phyloP scores from a whole-genome alignment of 1,284 basidiomycete species.

The Microbotryum violaceum region DNA sequence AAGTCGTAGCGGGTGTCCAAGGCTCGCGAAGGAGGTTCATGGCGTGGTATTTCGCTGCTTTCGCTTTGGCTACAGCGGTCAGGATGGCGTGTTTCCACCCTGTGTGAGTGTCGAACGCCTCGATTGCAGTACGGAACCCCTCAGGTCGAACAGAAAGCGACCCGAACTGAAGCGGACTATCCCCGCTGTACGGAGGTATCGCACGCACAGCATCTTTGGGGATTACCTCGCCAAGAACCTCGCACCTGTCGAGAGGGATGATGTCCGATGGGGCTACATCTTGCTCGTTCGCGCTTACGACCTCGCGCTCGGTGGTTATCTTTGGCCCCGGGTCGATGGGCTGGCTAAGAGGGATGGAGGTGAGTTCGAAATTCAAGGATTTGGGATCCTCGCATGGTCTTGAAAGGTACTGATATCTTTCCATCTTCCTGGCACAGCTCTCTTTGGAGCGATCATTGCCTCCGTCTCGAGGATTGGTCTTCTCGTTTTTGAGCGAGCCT shows the following conservation, averaged over 20 bases:
- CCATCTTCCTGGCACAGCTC: not conserved
- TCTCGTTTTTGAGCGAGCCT: slow-evolving; percentile 28
- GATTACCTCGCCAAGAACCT: slow-evolving; percentile 23
- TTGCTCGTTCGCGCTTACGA: slow-evolving; percentile 23
- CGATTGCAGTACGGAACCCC: not conserved
- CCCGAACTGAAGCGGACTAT: too few relatives aligned
- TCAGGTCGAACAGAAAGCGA: too few relatives aligned
- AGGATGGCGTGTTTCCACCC: not conserved
- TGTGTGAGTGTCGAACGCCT: not conserved
- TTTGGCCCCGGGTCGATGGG: slow-evolving; percentile 23
- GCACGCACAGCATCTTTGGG: slow-evolving; percentile 11
- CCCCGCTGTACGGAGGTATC: too few relatives aligned
- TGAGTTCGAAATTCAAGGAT: not conserved
- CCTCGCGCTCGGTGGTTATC: slow-evolving; percentile 14
- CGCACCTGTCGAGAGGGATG: slow-evolving; percentile 31
- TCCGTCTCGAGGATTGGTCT: slow-evolving; percentile 20
- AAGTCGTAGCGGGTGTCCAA: not conserved
- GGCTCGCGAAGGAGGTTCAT: not conserved
- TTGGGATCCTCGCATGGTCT: not conserved
- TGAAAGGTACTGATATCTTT: not conserved
- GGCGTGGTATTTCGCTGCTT: not conserved
- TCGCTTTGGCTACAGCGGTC: not conserved
- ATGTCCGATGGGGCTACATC: slow-evolving; percentile 28
- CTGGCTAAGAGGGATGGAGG: slow-evolving; percentile 18
- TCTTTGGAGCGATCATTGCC: slow-evolving; percentile 21